Conservation (phyloP, 768 basidiomycete genomes). For the Naganishia kalamii region DNA sequence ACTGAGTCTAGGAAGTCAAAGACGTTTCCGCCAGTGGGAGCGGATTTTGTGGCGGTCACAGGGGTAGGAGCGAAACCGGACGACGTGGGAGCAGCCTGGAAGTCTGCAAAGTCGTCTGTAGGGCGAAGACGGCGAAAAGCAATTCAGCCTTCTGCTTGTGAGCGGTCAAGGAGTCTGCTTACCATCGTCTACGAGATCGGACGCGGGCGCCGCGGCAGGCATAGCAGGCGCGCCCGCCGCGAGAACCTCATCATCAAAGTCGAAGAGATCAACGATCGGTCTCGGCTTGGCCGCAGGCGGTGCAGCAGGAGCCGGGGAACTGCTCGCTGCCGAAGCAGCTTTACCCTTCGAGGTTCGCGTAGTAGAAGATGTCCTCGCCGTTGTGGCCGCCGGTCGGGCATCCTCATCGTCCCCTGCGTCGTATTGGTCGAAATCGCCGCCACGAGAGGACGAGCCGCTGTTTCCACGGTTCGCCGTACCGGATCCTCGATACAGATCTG, state of each 20-base stretch:
- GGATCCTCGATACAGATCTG: slow-evolving; percentile 19
- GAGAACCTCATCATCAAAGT: slow-evolving; percentile 64
- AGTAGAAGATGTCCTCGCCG: slow-evolving; percentile 5
- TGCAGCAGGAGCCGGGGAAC: slow-evolving; percentile 27
- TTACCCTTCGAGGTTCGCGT: slow-evolving; percentile 5
- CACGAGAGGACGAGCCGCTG: slow-evolving; percentile 12
- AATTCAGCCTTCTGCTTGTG: neutral
- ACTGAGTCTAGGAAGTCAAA: slow-evolving; percentile 44
- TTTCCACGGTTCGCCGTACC: neutral
- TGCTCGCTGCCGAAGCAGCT: slow-evolving; percentile 30
- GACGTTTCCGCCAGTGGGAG: slow-evolving; percentile 27
- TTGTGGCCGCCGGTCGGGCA: slow-evolving; percentile 9
- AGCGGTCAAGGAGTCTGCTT: slow-evolving; percentile 30
- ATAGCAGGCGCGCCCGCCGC: slow-evolving; percentile 46
- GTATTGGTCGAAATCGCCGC: slow-evolving; percentile 75
- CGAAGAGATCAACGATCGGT: slow-evolving; percentile 64
- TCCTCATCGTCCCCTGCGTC: slow-evolving; percentile 80
- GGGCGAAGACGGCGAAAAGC: neutral
- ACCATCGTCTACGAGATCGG: slow-evolving; percentile 30
- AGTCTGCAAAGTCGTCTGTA: slow-evolving; percentile 51
- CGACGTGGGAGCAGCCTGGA: slow-evolving; percentile 43
- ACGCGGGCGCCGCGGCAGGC: slow-evolving; percentile 36
- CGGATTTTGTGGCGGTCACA: slow-evolving; percentile 14
- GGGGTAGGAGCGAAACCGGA: slow-evolving; percentile 26
- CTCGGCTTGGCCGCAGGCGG: slow-evolving; percentile 49